phyloP scores from a whole-genome alignment of 164 flowering plant genomes.

The Buxus sempervirens region DNA sequence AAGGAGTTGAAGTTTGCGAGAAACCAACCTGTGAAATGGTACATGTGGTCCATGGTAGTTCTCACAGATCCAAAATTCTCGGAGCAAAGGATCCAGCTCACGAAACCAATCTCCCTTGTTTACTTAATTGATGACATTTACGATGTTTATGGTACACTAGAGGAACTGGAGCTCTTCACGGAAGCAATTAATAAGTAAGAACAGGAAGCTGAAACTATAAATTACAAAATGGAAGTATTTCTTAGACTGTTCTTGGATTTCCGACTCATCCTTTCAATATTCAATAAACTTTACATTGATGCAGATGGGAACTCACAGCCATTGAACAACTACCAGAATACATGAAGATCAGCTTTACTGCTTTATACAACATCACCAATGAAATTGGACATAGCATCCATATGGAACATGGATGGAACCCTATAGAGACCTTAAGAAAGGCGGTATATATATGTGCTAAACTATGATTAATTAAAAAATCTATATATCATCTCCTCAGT shows the following conservation, averaged over 20 bases:
- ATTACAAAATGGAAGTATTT: neutral
- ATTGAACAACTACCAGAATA: constrained; percentile 35
- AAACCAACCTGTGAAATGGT: constrained; percentile 58
- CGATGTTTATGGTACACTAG: constrained; percentile 49
- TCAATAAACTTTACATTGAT: neutral
- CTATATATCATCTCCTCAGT: no score
- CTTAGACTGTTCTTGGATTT: neutral
- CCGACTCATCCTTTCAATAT: neutral
- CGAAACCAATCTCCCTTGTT: constrained; percentile 46
- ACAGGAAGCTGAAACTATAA: neutral
- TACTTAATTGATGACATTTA: constrained; percentile 63
- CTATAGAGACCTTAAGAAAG: no score
- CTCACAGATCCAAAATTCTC: constrained; percentile 38
- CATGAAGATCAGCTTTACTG: constrained; percentile 34
- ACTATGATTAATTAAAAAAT: no score
- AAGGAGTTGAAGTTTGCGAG: constrained; percentile 44
- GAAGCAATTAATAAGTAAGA: constrained; percentile 44
- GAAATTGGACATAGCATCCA: constrained; percentile 21
- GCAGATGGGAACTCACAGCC: constrained; percentile 39
- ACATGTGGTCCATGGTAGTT: constrained; percentile 34
- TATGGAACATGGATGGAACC: constrained; percentile 23
- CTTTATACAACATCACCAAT: constrained; percentile 26
- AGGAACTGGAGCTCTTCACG: constrained; percentile 52
- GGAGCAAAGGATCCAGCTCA: constrained; percentile 36
- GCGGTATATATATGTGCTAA: no score